Evolutionary conservation across 2,329 filamentous ascomycete species (phyloP).

Genomic region (Ceratocystis eucalypticola): DNA sequence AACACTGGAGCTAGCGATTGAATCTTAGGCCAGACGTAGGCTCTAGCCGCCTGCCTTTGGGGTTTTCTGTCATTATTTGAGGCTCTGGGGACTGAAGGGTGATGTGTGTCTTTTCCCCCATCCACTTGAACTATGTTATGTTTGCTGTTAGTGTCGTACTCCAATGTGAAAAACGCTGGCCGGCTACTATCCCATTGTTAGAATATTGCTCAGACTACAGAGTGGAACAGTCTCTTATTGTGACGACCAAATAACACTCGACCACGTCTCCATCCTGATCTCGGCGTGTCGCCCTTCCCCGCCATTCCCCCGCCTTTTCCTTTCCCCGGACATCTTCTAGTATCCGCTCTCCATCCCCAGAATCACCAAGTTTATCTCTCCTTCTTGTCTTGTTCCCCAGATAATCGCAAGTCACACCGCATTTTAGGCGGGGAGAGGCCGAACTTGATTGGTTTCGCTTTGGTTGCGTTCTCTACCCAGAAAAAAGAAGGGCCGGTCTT

Average conservation of each 20-base stretch:
- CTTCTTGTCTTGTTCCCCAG: background rate
- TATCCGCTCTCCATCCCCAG: background rate
- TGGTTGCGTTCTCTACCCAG: background rate
- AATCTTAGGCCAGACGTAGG: background rate
- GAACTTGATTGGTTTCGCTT: background rate
- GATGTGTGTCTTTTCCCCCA: background rate
- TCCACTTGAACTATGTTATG: background rate
- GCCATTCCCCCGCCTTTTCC: background rate
- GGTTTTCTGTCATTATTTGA: background rate
- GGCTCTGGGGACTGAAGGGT: background rate
- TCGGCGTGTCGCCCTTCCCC: background rate
- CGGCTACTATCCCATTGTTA: background rate
- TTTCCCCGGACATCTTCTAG: background rate
- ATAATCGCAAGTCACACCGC: background rate
- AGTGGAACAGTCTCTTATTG: background rate
- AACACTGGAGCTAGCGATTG: background rate
- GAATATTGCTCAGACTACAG: background rate
- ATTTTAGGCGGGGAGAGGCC: background rate
- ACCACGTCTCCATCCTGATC: background rate
- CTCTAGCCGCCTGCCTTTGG: background rate
- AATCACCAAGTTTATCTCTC: background rate
- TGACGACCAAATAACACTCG: background rate
- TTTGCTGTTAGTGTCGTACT: background rate
- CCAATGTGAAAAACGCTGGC: background rate
- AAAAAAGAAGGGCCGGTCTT: constrained; percentile 3